phyloP scores from a whole-genome alignment of 2,329 filamentous ascomycete species.

The Paramyrothecium roridum region DNA sequence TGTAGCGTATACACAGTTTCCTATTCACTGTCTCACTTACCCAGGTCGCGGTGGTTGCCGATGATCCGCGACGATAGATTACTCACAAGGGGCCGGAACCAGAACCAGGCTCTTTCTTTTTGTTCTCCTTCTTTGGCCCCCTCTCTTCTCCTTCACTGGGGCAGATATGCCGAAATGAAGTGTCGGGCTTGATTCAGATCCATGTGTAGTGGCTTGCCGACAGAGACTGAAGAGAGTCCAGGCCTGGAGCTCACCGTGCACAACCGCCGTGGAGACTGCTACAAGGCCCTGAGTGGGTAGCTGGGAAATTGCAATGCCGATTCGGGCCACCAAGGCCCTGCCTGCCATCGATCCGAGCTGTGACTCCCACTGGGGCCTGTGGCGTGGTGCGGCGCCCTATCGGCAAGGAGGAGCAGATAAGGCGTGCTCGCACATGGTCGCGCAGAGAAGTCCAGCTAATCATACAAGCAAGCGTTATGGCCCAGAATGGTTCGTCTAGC shows the following conservation, averaged over 20 bases:
- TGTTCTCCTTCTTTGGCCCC: too few relatives aligned
- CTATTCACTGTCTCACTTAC: not conserved
- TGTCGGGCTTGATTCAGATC: not conserved
- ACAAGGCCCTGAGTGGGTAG: constrained; percentile 3
- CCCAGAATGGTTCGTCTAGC: too few relatives aligned
- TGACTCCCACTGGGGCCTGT: not conserved
- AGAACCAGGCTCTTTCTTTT: too few relatives aligned
- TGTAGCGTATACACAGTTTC: not conserved
- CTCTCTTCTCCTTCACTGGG: too few relatives aligned
- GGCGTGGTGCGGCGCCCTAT: too few relatives aligned
- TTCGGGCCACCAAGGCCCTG: not conserved
- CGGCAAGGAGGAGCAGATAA: too few relatives aligned
- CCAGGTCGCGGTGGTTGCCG: not conserved
- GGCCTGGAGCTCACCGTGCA: not conserved
- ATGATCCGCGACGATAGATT: not conserved
- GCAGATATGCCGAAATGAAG: not conserved
- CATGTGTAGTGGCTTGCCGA: not conserved
- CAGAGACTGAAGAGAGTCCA: not conserved
- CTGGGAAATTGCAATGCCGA: constrained; percentile 13
- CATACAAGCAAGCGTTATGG: too few relatives aligned
- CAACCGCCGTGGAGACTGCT: not conserved
- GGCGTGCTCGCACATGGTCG: too few relatives aligned
- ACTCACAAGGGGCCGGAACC: too few relatives aligned
- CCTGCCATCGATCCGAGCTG: not conserved
- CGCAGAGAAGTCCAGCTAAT: too few relatives aligned